phyloP scores from a whole-genome alignment of 2,329 filamentous ascomycete genomes.

The Aspergillus sp. region DNA sequence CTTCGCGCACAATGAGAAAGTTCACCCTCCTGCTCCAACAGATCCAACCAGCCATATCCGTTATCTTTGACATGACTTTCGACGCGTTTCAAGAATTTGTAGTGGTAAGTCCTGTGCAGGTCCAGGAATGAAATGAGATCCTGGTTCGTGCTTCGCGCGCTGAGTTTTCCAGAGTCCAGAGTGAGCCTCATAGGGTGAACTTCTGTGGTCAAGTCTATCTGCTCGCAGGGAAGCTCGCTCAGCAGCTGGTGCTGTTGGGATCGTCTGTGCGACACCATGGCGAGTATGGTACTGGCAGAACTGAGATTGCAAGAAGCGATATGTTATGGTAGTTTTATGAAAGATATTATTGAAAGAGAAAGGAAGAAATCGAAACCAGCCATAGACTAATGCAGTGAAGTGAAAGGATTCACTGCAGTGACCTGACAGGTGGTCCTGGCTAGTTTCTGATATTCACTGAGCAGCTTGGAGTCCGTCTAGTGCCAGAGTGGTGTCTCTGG shows the following conservation, averaged over 20 bases:
- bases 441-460: too few species aligned
- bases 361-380: too few species aligned
- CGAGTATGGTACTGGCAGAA: too few species aligned
- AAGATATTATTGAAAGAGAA: too few species aligned
- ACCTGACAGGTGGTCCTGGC: too few species aligned
- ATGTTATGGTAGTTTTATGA: too few species aligned
- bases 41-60: constrained; percentile 6
- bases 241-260: not conserved
- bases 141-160: constrained; percentile 6
- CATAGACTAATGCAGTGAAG: too few species aligned
- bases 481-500: too few species aligned
- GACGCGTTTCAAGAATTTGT: constrained; percentile 9
- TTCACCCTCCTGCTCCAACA: constrained; percentile 4
- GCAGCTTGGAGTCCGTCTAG: too few species aligned
- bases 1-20: constrained; percentile 7
- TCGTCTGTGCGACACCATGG: too few species aligned
- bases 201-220: not conserved
- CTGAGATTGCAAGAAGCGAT: too few species aligned
- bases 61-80: constrained; percentile 4
- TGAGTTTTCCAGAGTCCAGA: constrained; percentile 11
- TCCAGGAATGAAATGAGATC: constrained; percentile 17
- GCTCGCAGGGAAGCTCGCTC: not conserved
- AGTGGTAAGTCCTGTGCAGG: constrained; percentile 10
- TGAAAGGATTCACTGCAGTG: too few species aligned
- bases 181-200: constrained; percentile 4